Evolutionary conservation across 1,284 basidiomycete genomes (phyloP).

Genomic region (Tetrapyrgos nigripes): DNA sequence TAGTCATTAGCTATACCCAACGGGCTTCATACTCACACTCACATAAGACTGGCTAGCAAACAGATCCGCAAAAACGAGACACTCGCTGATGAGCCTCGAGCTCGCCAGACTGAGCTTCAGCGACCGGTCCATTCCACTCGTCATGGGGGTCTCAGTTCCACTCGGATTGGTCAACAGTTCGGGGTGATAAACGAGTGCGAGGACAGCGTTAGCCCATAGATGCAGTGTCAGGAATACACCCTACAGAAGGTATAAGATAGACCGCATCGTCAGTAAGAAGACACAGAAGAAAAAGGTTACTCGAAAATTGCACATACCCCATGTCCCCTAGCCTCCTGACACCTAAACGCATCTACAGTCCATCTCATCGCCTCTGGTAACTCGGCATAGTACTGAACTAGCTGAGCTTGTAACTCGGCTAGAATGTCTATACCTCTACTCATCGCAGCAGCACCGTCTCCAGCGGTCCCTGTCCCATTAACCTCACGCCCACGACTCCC

Average conservation of each 20-base stretch:
- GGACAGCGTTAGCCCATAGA: slow-evolving; percentile 43
- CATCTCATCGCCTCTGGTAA: slow-evolving; percentile 43
- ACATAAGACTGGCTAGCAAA: slow-evolving; percentile 37
- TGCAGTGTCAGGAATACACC: slow-evolving; percentile 30
- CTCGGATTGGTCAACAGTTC: slow-evolving; percentile 42
- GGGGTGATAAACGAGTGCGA: slow-evolving; percentile 47
- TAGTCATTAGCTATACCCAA: neutral
- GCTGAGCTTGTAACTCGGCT: slow-evolving; percentile 38
- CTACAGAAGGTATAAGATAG: slow-evolving; percentile 3
- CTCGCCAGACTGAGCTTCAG: slow-evolving; percentile 41
- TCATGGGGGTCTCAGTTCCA: slow-evolving; percentile 44
- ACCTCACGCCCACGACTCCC: too few species aligned
- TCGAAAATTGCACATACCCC: slow-evolving; percentile 28
- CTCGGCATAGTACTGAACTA: slow-evolving; percentile 42
- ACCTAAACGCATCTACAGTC: slow-evolving; percentile 46
- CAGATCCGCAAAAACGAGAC: slow-evolving; percentile 39
- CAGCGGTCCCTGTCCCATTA: too few species aligned
- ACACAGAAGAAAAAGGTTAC: neutral
- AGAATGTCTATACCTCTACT: slow-evolving; percentile 31
- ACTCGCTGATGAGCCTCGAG: slow-evolving; percentile 45
- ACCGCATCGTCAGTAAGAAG: neutral
- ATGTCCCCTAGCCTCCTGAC: slow-evolving; percentile 40
- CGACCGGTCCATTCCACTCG: slow-evolving; percentile 39
- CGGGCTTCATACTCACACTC: slow-evolving; percentile 16
- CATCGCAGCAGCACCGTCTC: too few species aligned